Conservation (phyloP, 1,139 yeast species). For the Yamadazyma sp. region DNA sequence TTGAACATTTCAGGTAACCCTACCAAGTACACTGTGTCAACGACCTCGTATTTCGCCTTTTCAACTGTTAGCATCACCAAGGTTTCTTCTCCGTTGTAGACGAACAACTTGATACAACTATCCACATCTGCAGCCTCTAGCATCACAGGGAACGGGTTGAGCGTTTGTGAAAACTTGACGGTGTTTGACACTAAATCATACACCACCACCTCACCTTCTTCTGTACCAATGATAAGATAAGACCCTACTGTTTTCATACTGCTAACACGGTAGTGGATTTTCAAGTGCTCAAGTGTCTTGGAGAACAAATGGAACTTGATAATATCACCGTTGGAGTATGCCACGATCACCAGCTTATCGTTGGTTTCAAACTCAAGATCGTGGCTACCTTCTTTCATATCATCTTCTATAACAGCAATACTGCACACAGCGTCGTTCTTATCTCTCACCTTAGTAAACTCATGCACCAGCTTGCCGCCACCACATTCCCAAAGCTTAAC, state of each 20-base stretch:
- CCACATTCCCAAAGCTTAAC: slow-evolving; percentile 71
- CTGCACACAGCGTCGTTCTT: slow-evolving; percentile 31
- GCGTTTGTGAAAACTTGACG: slow-evolving; percentile 7
- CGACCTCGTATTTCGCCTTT: slow-evolving; percentile 2
- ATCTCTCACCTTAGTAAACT: slow-evolving; percentile 33
- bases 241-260: slow-evolving; percentile 16
- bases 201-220: slow-evolving; percentile 20
- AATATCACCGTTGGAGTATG: slow-evolving; percentile 48
- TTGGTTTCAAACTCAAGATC: slow-evolving; percentile 21
- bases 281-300: slow-evolving; percentile 17
- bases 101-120: slow-evolving; percentile 5
- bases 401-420: slow-evolving; percentile 11
- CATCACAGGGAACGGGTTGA: slow-evolving; percentile 14
- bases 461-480: slow-evolving; percentile 42
- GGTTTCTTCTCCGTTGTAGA: slow-evolving; percentile 27
- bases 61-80: slow-evolving; percentile 16
- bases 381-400: slow-evolving; percentile 5
- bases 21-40: slow-evolving; percentile 16
- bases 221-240: slow-evolving; percentile 24
- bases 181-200: slow-evolving; percentile 12
- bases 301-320: slow-evolving; percentile 21
- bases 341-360: slow-evolving; percentile 33
- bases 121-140: slow-evolving; percentile 1
- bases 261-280: slow-evolving; percentile 12
- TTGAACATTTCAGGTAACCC: slow-evolving; percentile 25